Conservation (phyloP, 176 grass and related monocot species). For the Tillandsia fasciculata region DNA sequence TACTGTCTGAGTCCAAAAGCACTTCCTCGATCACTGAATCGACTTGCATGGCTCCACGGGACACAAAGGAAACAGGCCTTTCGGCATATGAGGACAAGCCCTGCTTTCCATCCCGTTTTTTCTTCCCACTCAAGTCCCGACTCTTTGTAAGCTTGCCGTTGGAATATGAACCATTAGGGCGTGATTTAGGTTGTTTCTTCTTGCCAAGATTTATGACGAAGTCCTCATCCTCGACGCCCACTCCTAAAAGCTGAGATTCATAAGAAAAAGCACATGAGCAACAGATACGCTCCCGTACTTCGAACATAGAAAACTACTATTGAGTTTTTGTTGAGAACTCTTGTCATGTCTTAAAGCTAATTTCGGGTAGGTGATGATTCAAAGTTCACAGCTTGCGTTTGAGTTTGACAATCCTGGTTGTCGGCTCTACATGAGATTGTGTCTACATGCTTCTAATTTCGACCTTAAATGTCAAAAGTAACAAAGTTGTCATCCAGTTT, state of each 20-base stretch:
- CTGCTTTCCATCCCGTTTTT: conserved; percentile 22
- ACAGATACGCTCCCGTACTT: no score
- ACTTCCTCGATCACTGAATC: conserved; percentile 32
- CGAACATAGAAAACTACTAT: no score
- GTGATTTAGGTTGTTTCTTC: conserved; percentile 14
- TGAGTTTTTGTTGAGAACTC: no score
- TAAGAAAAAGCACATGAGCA: neutral
- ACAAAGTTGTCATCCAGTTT: no score
- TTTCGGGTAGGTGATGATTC: no score
- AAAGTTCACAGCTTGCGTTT: no score
- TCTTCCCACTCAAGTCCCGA: conserved; percentile 28
- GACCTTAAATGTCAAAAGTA: no score
- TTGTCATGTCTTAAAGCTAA: no score
- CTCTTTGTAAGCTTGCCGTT: conserved; percentile 29
- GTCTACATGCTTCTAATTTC: no score
- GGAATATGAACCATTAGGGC: conserved; percentile 16
- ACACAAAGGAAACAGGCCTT: conserved; percentile 69
- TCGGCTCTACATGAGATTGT: no score
- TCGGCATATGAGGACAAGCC: conserved; percentile 32
- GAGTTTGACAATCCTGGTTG: no score
- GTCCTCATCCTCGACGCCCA: conserved; percentile 35
- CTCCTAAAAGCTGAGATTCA: conserved; percentile 50
- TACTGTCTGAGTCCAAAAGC: conserved; percentile 28
- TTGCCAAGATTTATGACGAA: conserved; percentile 40
- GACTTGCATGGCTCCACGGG: conserved; percentile 48